Base-by-base conservation (phyloP, 2,329 filamentous ascomycete species). In the Curvularia eragrostidis region DNA sequence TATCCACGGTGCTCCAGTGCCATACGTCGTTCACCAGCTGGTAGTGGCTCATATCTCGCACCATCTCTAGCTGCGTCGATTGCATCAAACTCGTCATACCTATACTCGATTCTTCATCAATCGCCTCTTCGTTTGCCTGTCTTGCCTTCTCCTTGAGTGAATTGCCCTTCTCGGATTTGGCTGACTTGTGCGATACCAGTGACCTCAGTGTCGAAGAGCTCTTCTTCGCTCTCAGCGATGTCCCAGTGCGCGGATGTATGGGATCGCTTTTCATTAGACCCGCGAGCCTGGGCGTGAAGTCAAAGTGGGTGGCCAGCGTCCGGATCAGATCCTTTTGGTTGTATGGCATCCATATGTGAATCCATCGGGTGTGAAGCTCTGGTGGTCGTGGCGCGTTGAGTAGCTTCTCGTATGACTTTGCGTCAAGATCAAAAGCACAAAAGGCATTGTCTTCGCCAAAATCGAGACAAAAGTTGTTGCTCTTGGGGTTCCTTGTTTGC, bases 1-100 rank as follows among this genome's bases (percentile, higher is more conserved):
- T 85, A 66, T 93, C 90, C 13, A 91, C 84, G 0, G 89, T 89
- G 13, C 87, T 88, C 73, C 90, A 93, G 71, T 91, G 89, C 81
- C 89, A 89, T n/a, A 91, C 88, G 53, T 88, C 84, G 61, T 90
- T 83, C 5, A 89, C 84, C 41, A 91, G 81, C 28, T 85, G 78
- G 48, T 85, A 84, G 55, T 86, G 82, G 2, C 83, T 83, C 5
- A 83, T 61, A 38, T 74, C 71, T 19, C 71, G 62, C 3, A 75
- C 66, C 64, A 75, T 66, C 39, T 76, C 73, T 6, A 75, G 58
- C 55, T 75, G 72, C 9, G 74, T 71, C 2, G 71, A 74, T 42
- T 71, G 72, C 69, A 72, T 77, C 64, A 73, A 54, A 34, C 72
- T 71, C 9, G 71, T 75, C 68, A 73, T 72, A 8, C 70, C 70